Conservation (phyloP, 345 rosid genomes). For the Lenwebbia sp. region DNA sequence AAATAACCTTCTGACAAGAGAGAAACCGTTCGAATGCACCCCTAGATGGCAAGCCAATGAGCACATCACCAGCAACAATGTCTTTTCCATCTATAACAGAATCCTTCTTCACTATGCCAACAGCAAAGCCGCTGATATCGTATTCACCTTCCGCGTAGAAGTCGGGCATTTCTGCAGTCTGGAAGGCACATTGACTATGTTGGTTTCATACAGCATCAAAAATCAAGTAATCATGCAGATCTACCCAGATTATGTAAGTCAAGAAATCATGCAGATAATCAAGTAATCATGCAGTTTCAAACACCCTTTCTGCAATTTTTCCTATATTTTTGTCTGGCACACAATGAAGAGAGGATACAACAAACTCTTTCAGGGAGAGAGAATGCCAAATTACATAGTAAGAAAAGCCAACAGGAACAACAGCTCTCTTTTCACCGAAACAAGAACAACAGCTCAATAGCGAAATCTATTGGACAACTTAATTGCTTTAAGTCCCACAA, state of each 20-base stretch:
- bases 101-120: constrained; percentile 73
- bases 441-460: background rate
- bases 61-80: constrained; percentile 38
- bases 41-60: constrained; percentile 35
- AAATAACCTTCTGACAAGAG: constrained; percentile 20
- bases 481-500: background rate
- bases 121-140: constrained; percentile 91
- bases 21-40: constrained; percentile 93
- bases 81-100: constrained; percentile 75
- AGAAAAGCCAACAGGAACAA: background rate
- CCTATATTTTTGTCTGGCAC: background rate
- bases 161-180: constrained; percentile 98
- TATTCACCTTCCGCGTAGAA: constrained; percentile 82
- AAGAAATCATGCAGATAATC: background rate
- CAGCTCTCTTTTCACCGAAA: background rate
- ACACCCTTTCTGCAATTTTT: background rate
- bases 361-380: background rate
- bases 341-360: background rate
- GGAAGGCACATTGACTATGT: background rate
- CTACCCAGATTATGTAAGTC: background rate
- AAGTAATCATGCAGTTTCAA: background rate
- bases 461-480: background rate
- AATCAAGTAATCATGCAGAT: background rate
- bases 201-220: background rate
- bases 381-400: background rate